Conservation (phyloP, 306 rosid genomes). For the Sesbania bispinosa region DNA sequence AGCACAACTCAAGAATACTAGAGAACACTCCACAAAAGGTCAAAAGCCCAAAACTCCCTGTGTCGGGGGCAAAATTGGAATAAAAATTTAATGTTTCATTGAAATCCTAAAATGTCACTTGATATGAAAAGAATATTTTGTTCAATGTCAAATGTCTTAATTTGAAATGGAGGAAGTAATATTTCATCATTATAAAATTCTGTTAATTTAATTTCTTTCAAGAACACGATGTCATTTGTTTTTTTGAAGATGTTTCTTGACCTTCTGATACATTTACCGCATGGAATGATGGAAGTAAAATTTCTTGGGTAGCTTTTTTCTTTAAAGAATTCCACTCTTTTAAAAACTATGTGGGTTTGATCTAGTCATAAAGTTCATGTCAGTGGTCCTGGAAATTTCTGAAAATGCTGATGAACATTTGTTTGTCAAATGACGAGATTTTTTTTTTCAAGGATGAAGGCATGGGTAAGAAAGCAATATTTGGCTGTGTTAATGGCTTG, state of each 20-base stretch:
- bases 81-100: too few species aligned
- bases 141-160: too few species aligned
- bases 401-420: constrained; percentile 1
- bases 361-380: background rate
- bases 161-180: too few species aligned
- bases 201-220: background rate
- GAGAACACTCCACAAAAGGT: too few species aligned
- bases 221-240: background rate
- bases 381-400: background rate
- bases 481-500: background rate
- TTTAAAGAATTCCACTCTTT: too few species aligned
- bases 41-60: too few species aligned
- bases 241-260: background rate
- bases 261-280: background rate
- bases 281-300: background rate
- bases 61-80: too few species aligned
- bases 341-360: background rate
- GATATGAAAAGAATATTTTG: too few species aligned
- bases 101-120: too few species aligned
- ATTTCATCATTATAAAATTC: background rate
- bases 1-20: too few species aligned
- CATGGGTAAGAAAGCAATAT: background rate
- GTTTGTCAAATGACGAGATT: constrained; percentile 3
- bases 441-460: background rate
- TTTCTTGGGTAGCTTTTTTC: background rate